phyloP scores from a whole-genome alignment of 768 basidiomycete genomes.

The Auricularia cornea region DNA sequence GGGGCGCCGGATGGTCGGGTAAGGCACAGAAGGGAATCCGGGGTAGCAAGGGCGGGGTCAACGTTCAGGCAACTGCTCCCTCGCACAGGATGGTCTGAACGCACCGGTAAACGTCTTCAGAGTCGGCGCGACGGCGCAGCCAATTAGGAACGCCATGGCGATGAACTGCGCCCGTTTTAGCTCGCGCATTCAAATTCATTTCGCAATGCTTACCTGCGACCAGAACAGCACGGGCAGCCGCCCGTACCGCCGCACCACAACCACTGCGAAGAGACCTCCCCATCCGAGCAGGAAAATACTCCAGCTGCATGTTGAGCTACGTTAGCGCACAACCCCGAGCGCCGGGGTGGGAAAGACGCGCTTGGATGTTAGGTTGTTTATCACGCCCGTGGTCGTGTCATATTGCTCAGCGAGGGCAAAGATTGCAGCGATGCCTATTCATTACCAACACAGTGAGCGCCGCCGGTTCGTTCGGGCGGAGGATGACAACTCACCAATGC shows the following conservation, averaged over 20 bases:
- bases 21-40: neutral
- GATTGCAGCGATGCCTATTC: conserved; percentile 48
- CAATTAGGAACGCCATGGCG: conserved; percentile 49
- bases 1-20: neutral
- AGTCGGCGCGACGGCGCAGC: conserved; percentile 49
- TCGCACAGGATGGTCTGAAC: neutral
- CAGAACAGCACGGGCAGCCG: conserved; percentile 64
- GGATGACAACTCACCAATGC: conserved; percentile 36
- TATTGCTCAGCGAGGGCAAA: conserved; percentile 51
- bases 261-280: conserved; percentile 55
- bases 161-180: conserved; percentile 32
- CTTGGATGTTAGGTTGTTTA: conserved; percentile 59
- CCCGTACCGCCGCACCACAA: conserved; percentile 54
- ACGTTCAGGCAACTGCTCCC: too few relatives aligned
- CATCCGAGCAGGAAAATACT: conserved; percentile 46
- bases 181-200: neutral
- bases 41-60: neutral
- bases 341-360: conserved; percentile 10
- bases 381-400: conserved; percentile 44
- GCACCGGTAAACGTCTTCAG: conserved; percentile 49
- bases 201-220: conserved; percentile 42
- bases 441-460: neutral
- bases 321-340: conserved; percentile 4
- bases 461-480: neutral
- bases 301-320: conserved; percentile 34